Base-by-base conservation (phyloP, 768 basidiomycete species). In the Pleurotus ostreatus region DNA sequence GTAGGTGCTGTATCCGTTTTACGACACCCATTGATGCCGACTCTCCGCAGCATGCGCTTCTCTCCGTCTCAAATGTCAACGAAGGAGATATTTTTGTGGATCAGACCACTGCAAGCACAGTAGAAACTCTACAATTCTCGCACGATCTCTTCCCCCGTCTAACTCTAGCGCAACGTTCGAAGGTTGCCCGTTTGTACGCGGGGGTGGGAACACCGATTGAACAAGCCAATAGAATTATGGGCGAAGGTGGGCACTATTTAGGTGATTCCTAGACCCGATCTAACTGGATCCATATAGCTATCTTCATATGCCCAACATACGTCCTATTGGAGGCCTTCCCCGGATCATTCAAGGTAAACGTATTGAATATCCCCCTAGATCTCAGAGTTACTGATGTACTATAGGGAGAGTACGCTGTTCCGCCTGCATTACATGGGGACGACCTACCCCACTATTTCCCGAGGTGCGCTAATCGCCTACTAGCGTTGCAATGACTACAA, bases 261-360 rank as follows among this genome's bases (percentile, higher is more conserved):
- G 26, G 23, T 4, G 4, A 9, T 34, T 4, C 30, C 8, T 34
- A 34, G 30, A 34, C 30, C 4, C 15, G 39, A 23, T 16, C 5
- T n/a, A 9, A 13, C 7, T 8, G 1, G 16, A 48, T 15, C 11
- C 22, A 48, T 34, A 48, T 11, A 48, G 78, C 77, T 5, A 76
- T 78, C 46, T 75, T 79, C 45, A 69, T 71, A 22, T 80, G 78
- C 58, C 78, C 78, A 0, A 74, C 75, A 0, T 79, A 78, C 56
- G 72, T 60, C 54, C 47, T 76, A 13, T 56, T 75, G 39, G 57
- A 59, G 7, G 73, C 72, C 12, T 74, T 75, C 57, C 53, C 45
- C 6, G 59, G 57, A 3, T 57, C 66, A 7, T 76, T 67, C 62
- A 76, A 76, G 68, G 75, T 70, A 44, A 48, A 56, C 7, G 2